Evolutionary conservation across 1,284 basidiomycete species (phyloP).

Genomic region (Leucoagaricus sp.): DNA sequence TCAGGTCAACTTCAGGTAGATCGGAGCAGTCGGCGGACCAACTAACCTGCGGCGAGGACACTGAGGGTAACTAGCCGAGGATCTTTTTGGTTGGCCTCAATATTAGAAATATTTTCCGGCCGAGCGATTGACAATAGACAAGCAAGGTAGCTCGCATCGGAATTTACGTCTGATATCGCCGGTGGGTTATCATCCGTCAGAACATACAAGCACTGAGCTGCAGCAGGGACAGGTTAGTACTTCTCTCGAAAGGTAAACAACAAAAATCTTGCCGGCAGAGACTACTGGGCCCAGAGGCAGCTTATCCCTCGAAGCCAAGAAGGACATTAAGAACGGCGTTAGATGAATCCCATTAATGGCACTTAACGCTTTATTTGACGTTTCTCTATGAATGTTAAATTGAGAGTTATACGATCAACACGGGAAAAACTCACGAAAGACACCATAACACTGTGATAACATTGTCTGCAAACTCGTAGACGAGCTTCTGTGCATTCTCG

Average conservation of each 20-base stretch:
- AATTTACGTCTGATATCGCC: slow-evolving; percentile 62
- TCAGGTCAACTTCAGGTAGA: not conserved
- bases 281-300: slow-evolving; percentile 71
- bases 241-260: not conserved
- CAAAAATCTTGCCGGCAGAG: slow-evolving; percentile 63
- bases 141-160: slow-evolving; percentile 63
- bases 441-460: slow-evolving; percentile 92
- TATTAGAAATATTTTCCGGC: slow-evolving; percentile 37
- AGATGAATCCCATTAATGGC: slow-evolving; percentile 81
- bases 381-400: slow-evolving; percentile 65
- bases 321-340: slow-evolving; percentile 82
- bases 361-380: slow-evolving; percentile 87
- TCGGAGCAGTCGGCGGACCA: slow-evolving; percentile 19
- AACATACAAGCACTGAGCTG: slow-evolving; percentile 91
- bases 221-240: slow-evolving; percentile 13
- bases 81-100: slow-evolving; percentile 45
- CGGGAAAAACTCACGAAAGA: slow-evolving; percentile 69
- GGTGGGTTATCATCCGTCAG: slow-evolving; percentile 85
- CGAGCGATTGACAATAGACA: slow-evolving; percentile 73
- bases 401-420: not conserved
- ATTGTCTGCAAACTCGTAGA: slow-evolving; percentile 89
- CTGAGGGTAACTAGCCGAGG: slow-evolving; percentile 57
- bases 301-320: slow-evolving; percentile 68
- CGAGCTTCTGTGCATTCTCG: slow-evolving; percentile 71
- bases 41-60: slow-evolving; percentile 77